Evolutionary conservation across 2,329 filamentous ascomycete genomes (phyloP).

Genomic region (Trichoderma brevicompactum): DNA sequence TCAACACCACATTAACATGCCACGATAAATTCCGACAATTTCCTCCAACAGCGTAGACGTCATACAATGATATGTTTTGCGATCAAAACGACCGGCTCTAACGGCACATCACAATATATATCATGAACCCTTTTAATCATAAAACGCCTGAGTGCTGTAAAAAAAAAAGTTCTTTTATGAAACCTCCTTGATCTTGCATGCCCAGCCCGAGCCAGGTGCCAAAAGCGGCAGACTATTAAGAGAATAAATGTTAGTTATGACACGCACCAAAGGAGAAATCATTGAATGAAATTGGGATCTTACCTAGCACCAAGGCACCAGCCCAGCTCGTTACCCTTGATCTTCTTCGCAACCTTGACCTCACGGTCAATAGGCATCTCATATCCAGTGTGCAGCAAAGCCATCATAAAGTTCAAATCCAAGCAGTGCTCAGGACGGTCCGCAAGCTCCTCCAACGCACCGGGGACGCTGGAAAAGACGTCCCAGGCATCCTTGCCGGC

Average conservation of each 20-base stretch:
- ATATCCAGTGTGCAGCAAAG: slow-evolving; percentile 90
- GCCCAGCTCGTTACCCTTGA: slow-evolving; percentile 93
- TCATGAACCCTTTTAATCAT: slow-evolving; percentile 23
- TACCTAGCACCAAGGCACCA: slow-evolving; percentile 98
- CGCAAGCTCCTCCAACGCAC: slow-evolving; percentile 77
- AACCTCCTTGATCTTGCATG: slow-evolving; percentile 81
- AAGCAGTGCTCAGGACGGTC: slow-evolving; percentile 89
- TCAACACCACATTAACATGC: slow-evolving; percentile 15
- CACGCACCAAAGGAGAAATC: slow-evolving; percentile 51
- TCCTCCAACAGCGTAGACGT: background rate
- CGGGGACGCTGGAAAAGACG: slow-evolving; percentile 75
- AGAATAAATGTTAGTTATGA: background rate
- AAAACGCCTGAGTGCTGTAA: slow-evolving; percentile 24
- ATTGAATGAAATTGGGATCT: slow-evolving; percentile 40
- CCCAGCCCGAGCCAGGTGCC: slow-evolving; percentile 81
- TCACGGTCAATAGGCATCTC: slow-evolving; percentile 97
- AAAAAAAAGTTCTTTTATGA: slow-evolving; percentile 51
- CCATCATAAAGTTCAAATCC: slow-evolving; percentile 96
- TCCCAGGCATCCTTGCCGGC: slow-evolving; percentile 77
- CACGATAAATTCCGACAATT: background rate
- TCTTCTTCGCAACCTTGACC: slow-evolving; percentile 98
- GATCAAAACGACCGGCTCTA: slow-evolving; percentile 1
- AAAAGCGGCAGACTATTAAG: slow-evolving; percentile 75
- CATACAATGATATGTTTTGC: slow-evolving; percentile 8
- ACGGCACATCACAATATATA: background rate